Evolutionary conservation across 441 rosid genomes (phyloP), one percentile per base, ranked within the genome.

Genomic region (Croton setiger): DNA sequence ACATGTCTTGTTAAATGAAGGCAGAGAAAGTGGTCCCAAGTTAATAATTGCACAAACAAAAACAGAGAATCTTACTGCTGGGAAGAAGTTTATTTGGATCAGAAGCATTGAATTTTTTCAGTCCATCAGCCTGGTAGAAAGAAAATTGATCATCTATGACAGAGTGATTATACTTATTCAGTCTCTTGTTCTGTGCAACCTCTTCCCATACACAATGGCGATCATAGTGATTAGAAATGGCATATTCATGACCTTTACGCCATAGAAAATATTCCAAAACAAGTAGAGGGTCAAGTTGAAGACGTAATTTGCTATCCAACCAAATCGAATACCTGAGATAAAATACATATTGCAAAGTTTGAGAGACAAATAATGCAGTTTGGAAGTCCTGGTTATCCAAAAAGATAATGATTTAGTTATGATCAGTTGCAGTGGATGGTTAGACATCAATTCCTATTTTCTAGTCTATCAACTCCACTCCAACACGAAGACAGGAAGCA

Each of bases 231-330:
- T 95, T 92, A 75, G 98, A 89, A 74, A 95, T 95, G 68, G 99
- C 92, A 83, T 82, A 95, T 70, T 95, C 99, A 35, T 84, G 71
- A 75, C 98, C 98, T 82, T 92, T 89, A 56, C 97, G 91, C 99
- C 99, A 95, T 60, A 95, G 80, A 73, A 95, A 88, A 84, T 90
- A 92, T 60, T 95, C 99, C 73, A 95, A 75, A 73, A 95, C 81
- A 59, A 85, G 87, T 47, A 87, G 81, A 55, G 98, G 99, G 66
- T 95, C 99, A 65, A 85, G 79, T 70, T 90, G 97, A 67, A 95
- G 90, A 44, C 99, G 93, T 56, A 95, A 76, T 80, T 95, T 92
- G 92, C 98, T 95, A 74, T 95, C 99, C 81, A 95, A 78, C 99
- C 99, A 92, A 73, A 95, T 95, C 15, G 99, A 95, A 81, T 95